These are phyloP conservation scores for Capillidium rhysosporum DNA, from an alignment of 371 early-diverging fungal genomes.

Conservation along the genomic window DNA sequence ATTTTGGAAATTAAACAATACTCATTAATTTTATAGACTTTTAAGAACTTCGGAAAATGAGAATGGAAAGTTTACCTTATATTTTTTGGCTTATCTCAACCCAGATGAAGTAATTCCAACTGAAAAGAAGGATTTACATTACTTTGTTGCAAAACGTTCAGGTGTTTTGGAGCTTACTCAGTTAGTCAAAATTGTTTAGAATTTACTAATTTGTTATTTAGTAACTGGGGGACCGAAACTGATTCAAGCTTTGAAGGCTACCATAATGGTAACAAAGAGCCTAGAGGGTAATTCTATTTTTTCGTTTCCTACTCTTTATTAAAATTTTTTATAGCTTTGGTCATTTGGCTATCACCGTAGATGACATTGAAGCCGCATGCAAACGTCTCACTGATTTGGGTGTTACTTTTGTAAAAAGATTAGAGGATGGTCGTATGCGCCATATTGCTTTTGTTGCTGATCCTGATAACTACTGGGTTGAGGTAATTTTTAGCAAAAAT, in stretches of 20 bases:
- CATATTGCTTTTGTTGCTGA: constrained; percentile 71
- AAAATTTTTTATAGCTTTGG: constrained; percentile 36
- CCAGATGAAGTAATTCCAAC: constrained; percentile 16
- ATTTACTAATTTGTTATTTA: constrained; percentile 7
- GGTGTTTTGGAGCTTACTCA: constrained; percentile 73
- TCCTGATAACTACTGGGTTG: constrained; percentile 78
- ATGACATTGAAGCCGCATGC: constrained; percentile 58
- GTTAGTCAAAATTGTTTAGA: constrained; percentile 16
- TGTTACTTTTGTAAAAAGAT: constrained; percentile 58
- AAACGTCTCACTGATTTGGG: constrained; percentile 30
- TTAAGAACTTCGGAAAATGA: too few relatives aligned
- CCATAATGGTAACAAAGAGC: constrained; percentile 54
- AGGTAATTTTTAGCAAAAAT: constrained; percentile 12
- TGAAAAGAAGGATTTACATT: constrained; percentile 24
- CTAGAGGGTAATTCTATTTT: constrained; percentile 10
- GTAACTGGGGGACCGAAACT: constrained; percentile 73
- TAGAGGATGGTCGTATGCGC: constrained; percentile 57
- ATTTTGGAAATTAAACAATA: not conserved
- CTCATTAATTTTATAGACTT: not conserved
- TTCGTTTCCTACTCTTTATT: not conserved
- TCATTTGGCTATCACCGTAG: constrained; percentile 63
- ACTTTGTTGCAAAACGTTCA: constrained; percentile 34
- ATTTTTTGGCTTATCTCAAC: constrained; percentile 51
- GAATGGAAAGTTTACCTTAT: constrained; percentile 51
- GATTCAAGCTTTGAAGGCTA: constrained; percentile 38